phyloP scores from a whole-genome alignment of 1,139 yeast genomes.

The Hansenula sp. region DNA sequence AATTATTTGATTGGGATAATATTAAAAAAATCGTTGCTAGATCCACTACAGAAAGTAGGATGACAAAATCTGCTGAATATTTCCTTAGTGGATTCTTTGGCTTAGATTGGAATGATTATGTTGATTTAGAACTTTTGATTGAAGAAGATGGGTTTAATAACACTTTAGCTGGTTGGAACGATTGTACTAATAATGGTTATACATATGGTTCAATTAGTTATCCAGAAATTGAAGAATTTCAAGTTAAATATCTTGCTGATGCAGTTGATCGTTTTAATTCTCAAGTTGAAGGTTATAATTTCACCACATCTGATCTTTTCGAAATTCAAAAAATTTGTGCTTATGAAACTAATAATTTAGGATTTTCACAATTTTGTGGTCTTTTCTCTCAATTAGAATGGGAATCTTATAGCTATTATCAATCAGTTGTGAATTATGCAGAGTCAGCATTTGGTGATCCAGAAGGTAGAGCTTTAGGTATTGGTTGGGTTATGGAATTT shows the following conservation, averaged over 20 bases:
- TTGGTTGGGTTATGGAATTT: neutral
- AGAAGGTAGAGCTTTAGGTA: neutral
- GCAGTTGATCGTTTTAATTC: neutral
- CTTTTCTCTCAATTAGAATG: neutral
- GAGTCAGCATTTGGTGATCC: neutral
- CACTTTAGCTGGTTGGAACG: neutral
- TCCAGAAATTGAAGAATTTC: too few species aligned
- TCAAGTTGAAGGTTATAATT: neutral
- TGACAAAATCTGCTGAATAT: neutral
- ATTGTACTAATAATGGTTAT: neutral
- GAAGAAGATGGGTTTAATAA: neutral
- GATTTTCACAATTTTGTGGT: neutral
- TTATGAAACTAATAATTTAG: neutral
- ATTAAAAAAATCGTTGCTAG: neutral
- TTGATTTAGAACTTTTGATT: neutral
- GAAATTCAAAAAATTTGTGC: neutral
- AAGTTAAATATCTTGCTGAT: neutral
- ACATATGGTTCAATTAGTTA: neutral
- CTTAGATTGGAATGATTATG: neutral
- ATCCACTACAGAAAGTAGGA: neutral
- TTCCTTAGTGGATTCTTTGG: neutral
- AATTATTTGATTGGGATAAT: neutral
- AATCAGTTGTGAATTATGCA: neutral
- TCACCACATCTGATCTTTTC: neutral
- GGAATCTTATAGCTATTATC: neutral